Base-by-base conservation (phyloP, 2,329 filamentous ascomycete genomes). In the Chaetomiaceae sp. region DNA sequence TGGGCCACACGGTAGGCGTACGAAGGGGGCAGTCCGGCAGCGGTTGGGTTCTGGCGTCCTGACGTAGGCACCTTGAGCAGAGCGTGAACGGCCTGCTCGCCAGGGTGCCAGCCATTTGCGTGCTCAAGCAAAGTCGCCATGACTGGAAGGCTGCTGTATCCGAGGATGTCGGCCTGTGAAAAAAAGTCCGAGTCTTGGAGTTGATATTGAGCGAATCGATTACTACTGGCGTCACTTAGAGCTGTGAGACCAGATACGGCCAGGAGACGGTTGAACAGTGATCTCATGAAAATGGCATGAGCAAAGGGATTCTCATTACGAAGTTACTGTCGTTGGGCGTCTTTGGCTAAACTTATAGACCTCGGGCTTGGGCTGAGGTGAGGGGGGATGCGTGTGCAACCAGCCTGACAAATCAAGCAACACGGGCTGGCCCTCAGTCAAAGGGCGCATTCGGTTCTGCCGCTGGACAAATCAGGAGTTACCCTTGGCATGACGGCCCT, bases 61-160 rank as follows among this genome's bases (percentile, higher is more conserved):
- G 57, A 63, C 3, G 68, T 64, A 0, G 83, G 82, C 0, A 84
- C 72, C 30, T 71, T 75, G 51, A 91, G 75, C 5, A 83, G 72
- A 14, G 70, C 65, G 50, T 86, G 86, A 67, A 92, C 79, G 43
- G 76, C 73, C 37, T 73, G 62, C 67, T 92, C 87, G 59, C 87
- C 87, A 9, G 76, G 65, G 65, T 87, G 83, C 73, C 79, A 89
- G 40, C 70, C 63, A 51, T 59, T 50, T 58, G 58, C 17, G 60
- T 62, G 33, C 37, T 53, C 48, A 13, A 55, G 45, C 34, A 58
- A 37, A 8, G 52, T 49, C 19, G 58, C 34, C 52, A 57, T 55
- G 21, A 13, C 19, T 21, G 34, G 23, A 5, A 30, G 23, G n/a
- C 16, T 27, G 19, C 33, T 25, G 21, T 37, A 30, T 20, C 33